Evolutionary conservation across 1,284 basidiomycete species (phyloP).

Genomic region (Ustilago hordei): DNA sequence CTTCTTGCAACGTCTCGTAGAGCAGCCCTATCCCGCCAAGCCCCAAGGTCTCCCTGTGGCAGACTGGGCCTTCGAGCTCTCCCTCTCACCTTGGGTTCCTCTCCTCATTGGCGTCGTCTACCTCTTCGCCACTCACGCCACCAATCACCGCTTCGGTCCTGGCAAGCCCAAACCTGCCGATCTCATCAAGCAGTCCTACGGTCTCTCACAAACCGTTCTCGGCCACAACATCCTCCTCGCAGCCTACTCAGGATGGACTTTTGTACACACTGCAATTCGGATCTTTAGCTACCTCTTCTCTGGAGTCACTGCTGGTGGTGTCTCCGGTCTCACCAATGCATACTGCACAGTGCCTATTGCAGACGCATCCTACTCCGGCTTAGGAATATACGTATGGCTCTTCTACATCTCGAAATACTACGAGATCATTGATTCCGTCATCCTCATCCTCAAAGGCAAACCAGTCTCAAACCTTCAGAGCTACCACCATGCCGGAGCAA

Average conservation of each 20-base stretch:
- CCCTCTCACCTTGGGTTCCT: constrained; percentile 47
- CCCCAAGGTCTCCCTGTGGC: constrained; percentile 46
- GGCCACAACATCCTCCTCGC: constrained; percentile 68
- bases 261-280: constrained; percentile 45
- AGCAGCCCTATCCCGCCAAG: constrained; percentile 54
- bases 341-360: constrained; percentile 68
- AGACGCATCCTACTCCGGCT: constrained; percentile 55
- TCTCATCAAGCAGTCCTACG: constrained; percentile 49
- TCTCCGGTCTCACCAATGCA: constrained; percentile 60
- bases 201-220: constrained; percentile 55
- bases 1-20: constrained; percentile 29
- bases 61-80: constrained; percentile 50
- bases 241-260: constrained; percentile 63
- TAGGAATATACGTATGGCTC: constrained; percentile 62
- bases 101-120: constrained; percentile 41
- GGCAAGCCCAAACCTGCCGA: constrained; percentile 53
- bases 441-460: constrained; percentile 69
- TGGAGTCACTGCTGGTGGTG: constrained; percentile 33
- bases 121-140: constrained; percentile 50
- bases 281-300: constrained; percentile 42
- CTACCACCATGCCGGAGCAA: constrained; percentile 64
- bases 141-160: constrained; percentile 47
- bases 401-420: constrained; percentile 70
- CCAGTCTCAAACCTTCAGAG: constrained; percentile 63
- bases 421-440: constrained; percentile 68